A percentile compares a stretch with the other conserved stretches of the same genome.
These are phyloP conservation scores for Halophytophthora batemanensis DNA, from an alignment of 352 stramenopile genomes.

Conservation along the genomic window DNA sequence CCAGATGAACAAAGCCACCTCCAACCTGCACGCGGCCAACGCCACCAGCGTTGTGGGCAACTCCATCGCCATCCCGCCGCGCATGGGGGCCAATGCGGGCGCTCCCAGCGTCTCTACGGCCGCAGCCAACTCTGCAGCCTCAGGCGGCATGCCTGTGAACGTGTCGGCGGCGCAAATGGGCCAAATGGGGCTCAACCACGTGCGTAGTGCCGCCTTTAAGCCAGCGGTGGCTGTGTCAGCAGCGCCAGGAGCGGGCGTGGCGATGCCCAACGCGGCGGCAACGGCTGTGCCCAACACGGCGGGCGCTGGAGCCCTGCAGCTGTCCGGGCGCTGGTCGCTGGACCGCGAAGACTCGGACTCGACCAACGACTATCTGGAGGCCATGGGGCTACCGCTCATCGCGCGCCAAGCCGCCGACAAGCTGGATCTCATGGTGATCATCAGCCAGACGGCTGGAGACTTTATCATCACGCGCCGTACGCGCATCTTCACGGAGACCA, in stretches of 20 bases:
- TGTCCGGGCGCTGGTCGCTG: slow-evolving; percentile 82
- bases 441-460: slow-evolving; percentile 77
- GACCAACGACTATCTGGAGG: slow-evolving; percentile 88
- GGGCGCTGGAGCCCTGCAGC: slow-evolving; percentile 70
- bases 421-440: slow-evolving; percentile 88
- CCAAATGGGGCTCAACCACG: slow-evolving; percentile 61
- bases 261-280: slow-evolving; percentile 22
- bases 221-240: slow-evolving; percentile 31
- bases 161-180: slow-evolving; percentile 26
- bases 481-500: slow-evolving; percentile 89
- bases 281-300: slow-evolving; percentile 60
- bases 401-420: slow-evolving; percentile 85
- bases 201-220: slow-evolving; percentile 70
- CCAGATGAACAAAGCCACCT: slow-evolving; percentile 44
- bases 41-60: slow-evolving; percentile 78
- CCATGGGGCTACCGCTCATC: slow-evolving; percentile 85
- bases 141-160: slow-evolving; percentile 21
- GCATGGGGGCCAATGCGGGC: slow-evolving; percentile 18
- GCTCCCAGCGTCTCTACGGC: slow-evolving; percentile 26
- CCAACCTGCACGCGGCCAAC: slow-evolving; percentile 80
- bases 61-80: slow-evolving; percentile 66
- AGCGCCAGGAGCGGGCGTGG: slow-evolving; percentile 15
- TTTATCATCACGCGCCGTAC: slow-evolving; percentile 87
- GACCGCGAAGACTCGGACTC: slow-evolving; percentile 87
- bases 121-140: slow-evolving; percentile 24